Evolutionary conservation across 108 stramenopile genomes (phyloP), one percentile per base, ranked within the genome.

Genomic region (Pseudonitzschia pungens): DNA sequence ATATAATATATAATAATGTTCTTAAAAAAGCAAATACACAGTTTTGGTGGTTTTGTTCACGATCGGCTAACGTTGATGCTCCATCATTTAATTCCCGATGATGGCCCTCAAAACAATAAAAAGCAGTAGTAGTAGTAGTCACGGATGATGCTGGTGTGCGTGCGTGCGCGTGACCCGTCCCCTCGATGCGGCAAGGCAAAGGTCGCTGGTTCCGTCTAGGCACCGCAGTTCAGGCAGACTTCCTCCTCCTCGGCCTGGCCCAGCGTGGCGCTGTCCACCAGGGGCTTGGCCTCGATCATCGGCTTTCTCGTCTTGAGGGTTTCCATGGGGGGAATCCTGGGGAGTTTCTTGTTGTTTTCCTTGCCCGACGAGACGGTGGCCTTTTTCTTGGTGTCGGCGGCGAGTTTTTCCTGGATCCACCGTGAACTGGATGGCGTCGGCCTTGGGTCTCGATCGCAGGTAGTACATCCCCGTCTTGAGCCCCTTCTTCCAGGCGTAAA

Each of bases 391-490:
- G 57, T 50, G 29, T 79, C 75, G 22, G 81, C 86, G 72, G 86
- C 82, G 36, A 86, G 77, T 28, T 92, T 77, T 58, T 93, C 93
- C 82, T 98, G 93, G 74, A n/a, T 99, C 95, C 48, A 99, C 96
- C 32, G 99, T 99, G 84, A 99, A 99, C 73, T 96, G 94, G 68
- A 99, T 99, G 63, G 99, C 98, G 75, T 98, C 96, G 31, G 98
- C 99, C 92, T 98, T 98, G 63, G 99, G 99, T 24, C 90, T 81
- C 53, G 99, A 98, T 44, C 99, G 96, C 51, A 99, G 91, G 81
- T 96, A 99, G 87, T 99, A 99, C 97, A 97, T 96, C 28, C 99
- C 99, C 45, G 99, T 99, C 96, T 99, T 99, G 48, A 99, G 86
- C 16, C 98, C 98, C 74, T 86, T 89, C 88, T 96, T 94, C 98